A percentile compares a stretch with the other conserved stretches of the same genome.
These are phyloP conservation scores for Dalbergia cultrata DNA, from an alignment of 306 rosid species.

Conservation along the genomic window DNA sequence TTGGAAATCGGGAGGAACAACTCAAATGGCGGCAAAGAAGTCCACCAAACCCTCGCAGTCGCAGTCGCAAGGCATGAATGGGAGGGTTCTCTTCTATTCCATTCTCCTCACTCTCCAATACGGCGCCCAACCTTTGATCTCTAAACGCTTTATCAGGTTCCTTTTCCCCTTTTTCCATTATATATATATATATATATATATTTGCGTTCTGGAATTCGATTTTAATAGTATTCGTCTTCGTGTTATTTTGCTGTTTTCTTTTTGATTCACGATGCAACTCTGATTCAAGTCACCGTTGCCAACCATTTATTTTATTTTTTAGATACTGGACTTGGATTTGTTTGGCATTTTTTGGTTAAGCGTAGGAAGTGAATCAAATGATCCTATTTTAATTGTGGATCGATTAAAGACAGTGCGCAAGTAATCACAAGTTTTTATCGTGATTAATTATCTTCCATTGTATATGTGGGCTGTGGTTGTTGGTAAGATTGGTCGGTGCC, in stretches of 20 bases:
- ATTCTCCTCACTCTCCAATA: slow-evolving; percentile 86
- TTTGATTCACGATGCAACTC: neutral
- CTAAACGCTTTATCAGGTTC: slow-evolving; percentile 83
- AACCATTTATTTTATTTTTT: neutral
- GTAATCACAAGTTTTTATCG: neutral
- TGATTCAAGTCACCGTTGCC: slow-evolving; percentile 1
- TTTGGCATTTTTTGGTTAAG: slow-evolving; percentile 5
- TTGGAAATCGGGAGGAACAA: slow-evolving; percentile 26
- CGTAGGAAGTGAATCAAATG: neutral
- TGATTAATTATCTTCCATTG: slow-evolving; percentile 20
- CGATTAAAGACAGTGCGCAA: neutral
- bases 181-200: too few relatives aligned
- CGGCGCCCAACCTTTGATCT: slow-evolving; percentile 96
- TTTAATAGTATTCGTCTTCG: neutral
- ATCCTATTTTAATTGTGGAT: neutral
- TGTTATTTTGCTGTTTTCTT: neutral
- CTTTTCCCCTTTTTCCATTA: neutral
- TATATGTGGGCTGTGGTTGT: slow-evolving; percentile 4
- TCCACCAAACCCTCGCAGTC: slow-evolving; percentile 35
- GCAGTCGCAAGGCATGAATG: slow-evolving; percentile 42
- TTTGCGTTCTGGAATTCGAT: slow-evolving; percentile 16
- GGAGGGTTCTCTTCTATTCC: slow-evolving; percentile 72
- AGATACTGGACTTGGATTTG: neutral
- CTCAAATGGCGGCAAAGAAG: slow-evolving; percentile 49
- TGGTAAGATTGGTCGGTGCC: neutral